Evolutionary conservation across 768 basidiomycete genomes (phyloP), one percentile per base, ranked within the genome.

Genomic region (Leucosporidium scottii): DNA sequence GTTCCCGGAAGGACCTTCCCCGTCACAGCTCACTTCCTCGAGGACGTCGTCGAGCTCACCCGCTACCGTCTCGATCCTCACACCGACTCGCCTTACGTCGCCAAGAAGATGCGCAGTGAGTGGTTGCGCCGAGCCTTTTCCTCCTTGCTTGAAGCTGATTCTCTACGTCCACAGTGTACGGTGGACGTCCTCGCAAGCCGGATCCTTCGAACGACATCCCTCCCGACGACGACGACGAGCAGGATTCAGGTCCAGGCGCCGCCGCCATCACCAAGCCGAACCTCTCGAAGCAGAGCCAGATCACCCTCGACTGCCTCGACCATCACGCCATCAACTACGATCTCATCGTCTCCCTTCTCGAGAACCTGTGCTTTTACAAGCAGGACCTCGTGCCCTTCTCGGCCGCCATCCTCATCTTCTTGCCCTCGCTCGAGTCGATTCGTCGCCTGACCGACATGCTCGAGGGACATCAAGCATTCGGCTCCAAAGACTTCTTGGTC

Each of bases 1-100:
- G 89, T 99, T 34, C 93, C 93, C 23, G 96, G 94, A 4, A 85
- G 94, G 23, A 97, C 93, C 1, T 98, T 90, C 79, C 94, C 94
- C 39, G 94, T 98, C 8, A 86, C 89, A 61, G 81, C 88, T 25
- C 82, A 83, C 54, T 98, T 85, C 77, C 81, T 98, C 23, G 94
- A 99, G 78, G 94, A 98, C 77, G 92, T 90, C 1, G 83, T 97
- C 49, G 87, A 97, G 78, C 81, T 83, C 63, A 86, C 88, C 2
- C 58, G 67, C 20, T 76, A 76, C 59, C 59, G 60, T 4, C 66
- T 76, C 49, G 70, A 73, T 34, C 61, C 70, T 34, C 67, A 72
- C 57, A 62, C 66, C 13, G 74, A 75, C 61, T 96, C 93, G 0
- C 89, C 85, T 13, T 96, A 91, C 78, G 65, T 72, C 34, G 71